Evolutionary conservation across 306 rosid species (phyloP).

Genomic region (Lablab purpureus): DNA sequence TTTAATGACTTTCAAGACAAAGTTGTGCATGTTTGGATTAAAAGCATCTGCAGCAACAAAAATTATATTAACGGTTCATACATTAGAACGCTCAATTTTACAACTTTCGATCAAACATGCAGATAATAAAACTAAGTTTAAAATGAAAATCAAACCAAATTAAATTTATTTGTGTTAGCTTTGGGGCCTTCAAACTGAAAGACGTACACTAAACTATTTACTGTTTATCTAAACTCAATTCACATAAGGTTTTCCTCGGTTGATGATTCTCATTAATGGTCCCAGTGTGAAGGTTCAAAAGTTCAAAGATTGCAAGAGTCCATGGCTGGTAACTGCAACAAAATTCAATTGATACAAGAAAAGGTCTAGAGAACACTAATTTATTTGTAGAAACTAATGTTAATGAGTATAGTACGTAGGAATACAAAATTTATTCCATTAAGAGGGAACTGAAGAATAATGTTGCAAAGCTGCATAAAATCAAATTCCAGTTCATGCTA

Average conservation of each 20-base stretch:
- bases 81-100: no score
- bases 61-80: no score
- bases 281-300: slow-evolving; percentile 17
- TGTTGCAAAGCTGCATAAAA: slow-evolving; percentile 22
- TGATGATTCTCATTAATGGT: neutral
- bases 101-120: no score
- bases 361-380: neutral
- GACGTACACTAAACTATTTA: no score
- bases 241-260: neutral
- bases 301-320: slow-evolving; percentile 10
- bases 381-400: slow-evolving; percentile 17
- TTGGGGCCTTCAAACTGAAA: no score
- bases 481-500: slow-evolving; percentile 26
- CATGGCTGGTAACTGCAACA: neutral
- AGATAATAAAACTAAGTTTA: no score
- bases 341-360: slow-evolving; percentile 2
- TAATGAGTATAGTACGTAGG: neutral
- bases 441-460: slow-evolving; percentile 18
- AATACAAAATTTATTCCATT: slow-evolving; percentile 36
- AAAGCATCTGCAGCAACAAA: no score
- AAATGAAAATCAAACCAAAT: no score
- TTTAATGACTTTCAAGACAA: no score
- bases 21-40: no score
- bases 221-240: neutral
- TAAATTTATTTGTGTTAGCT: no score